A percentile compares a stretch with the other conserved stretches of the same genome.
Evolutionary conservation across 1,284 basidiomycete genomes (phyloP).

Genomic region (Tremellales sp.): DNA sequence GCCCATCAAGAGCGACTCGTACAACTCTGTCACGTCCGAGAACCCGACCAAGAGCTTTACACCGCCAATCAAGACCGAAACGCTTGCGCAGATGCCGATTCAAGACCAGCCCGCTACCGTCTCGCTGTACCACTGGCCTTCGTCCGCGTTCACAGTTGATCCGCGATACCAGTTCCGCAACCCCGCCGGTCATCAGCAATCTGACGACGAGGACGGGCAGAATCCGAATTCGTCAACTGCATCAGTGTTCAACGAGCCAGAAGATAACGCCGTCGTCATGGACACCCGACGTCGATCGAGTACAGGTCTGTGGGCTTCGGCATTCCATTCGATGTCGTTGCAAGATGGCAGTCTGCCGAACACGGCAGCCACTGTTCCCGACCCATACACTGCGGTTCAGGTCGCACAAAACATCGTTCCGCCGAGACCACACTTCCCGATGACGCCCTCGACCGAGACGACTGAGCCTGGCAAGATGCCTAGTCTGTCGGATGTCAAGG

Average conservation of each 20-base stretch:
- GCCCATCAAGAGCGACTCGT: too few species aligned
- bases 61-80: neutral
- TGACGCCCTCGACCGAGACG: conserved; percentile 4
- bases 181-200: neutral
- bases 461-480: conserved; percentile 13
- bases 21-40: neutral
- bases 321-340: conserved; percentile 38
- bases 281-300: conserved; percentile 28
- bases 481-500: conserved; percentile 34
- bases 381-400: conserved; percentile 13
- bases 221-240: conserved; percentile 12
- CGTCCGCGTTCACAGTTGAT: neutral
- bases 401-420: conserved; percentile 3
- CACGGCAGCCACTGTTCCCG: conserved; percentile 3
- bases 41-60: neutral
- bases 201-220: conserved; percentile 8
- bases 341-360: conserved; percentile 21
- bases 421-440: conserved; percentile 22
- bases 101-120: too few species aligned
- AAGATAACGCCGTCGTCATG: conserved; percentile 1
- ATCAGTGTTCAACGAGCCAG: conserved; percentile 12
- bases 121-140: conserved; percentile 7
- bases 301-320: conserved; percentile 35
- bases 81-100: too few species aligned
- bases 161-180: neutral